Evolutionary conservation across 1,284 basidiomycete genomes (phyloP), one percentile per base, ranked within the genome.

Genomic region (Ganoderma sinense): DNA sequence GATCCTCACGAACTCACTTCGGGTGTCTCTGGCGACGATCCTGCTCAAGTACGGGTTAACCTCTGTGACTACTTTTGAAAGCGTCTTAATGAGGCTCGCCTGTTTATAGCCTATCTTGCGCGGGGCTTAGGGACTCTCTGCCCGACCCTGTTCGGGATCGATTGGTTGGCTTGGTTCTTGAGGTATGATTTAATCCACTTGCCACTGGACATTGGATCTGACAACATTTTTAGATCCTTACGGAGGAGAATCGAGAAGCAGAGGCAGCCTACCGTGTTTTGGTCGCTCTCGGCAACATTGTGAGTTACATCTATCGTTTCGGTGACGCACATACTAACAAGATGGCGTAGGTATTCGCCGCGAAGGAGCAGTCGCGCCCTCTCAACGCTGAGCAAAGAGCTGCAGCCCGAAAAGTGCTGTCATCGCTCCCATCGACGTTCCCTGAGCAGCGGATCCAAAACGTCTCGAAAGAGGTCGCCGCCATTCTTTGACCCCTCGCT

Each of bases 201-300:
- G 18, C 74, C 39, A n/a, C 56, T 73, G 31, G 60, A 72, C 33
- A 74, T 67, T 36, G 66, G 71, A 31, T 59, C 59, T 45, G 13
- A 58, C n/a, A 39, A 33, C 51, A 23, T 36, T 39, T 20, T 31
- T 53, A 93, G 90, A 84, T 94, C 18, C 80, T 96, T 26, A 81
- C 86, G 69, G 84, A 85, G 56, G 95, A 97, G 80, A 87, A 80
- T 55, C 82, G 82, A 20, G 97, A 99, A 71, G 85, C 89, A 26
- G 97, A 99, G 78, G 90, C 93, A 2, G 87, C 89, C 16, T 99
- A 99, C 80, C 91, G 97, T 36, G 86, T 92, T 1, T 82, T 95
- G 8, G 93, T 98, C 18, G 97, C 93, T 0, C 84, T 98, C 2
- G 97, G 97, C 40, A 99, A 99, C 79, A 80, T 94, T 33, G 79